These are phyloP conservation scores for Curvularia sp. DNA, from an alignment of 2,329 filamentous ascomycete genomes.

Conservation along the genomic window DNA sequence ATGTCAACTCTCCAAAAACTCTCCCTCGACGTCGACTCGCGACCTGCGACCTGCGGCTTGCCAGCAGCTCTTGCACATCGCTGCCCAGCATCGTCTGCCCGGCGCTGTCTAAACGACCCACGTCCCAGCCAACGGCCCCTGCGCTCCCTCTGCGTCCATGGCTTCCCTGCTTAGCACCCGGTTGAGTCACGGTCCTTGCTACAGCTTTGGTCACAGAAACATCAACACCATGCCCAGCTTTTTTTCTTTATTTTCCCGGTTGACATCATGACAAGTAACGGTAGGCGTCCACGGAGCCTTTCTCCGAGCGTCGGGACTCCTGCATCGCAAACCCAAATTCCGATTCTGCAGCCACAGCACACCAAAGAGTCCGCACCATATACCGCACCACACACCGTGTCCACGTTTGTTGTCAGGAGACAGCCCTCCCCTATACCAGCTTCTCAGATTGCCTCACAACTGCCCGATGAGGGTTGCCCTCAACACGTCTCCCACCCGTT, in stretches of 20 bases:
- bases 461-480: slow-evolving; percentile 3
- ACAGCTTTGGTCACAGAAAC: slow-evolving; percentile 15
- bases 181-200: slow-evolving; percentile 4
- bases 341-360: neutral
- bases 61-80: neutral
- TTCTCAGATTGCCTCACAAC: slow-evolving; percentile 15
- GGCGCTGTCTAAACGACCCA: neutral
- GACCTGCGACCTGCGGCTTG: slow-evolving; percentile 3
- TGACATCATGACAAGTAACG: slow-evolving; percentile 12
- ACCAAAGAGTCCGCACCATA: slow-evolving; percentile 1
- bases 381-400: neutral
- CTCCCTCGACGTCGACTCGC: neutral
- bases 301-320: neutral
- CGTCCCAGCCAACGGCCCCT: neutral
- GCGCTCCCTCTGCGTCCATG: neutral
- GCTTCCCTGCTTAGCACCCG: slow-evolving; percentile 1
- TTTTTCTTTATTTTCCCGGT: slow-evolving; percentile 7
- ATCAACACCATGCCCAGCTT: slow-evolving; percentile 10
- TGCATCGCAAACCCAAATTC: slow-evolving; percentile 5
- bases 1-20: neutral
- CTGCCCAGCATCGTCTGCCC: neutral
- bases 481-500: slow-evolving; percentile 18
- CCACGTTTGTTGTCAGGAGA: neutral
- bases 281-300: neutral
- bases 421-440: slow-evolving; percentile 2